Evolutionary conservation across 768 basidiomycete species (phyloP).

Genomic region (Rossbeevera mucosa): DNA sequence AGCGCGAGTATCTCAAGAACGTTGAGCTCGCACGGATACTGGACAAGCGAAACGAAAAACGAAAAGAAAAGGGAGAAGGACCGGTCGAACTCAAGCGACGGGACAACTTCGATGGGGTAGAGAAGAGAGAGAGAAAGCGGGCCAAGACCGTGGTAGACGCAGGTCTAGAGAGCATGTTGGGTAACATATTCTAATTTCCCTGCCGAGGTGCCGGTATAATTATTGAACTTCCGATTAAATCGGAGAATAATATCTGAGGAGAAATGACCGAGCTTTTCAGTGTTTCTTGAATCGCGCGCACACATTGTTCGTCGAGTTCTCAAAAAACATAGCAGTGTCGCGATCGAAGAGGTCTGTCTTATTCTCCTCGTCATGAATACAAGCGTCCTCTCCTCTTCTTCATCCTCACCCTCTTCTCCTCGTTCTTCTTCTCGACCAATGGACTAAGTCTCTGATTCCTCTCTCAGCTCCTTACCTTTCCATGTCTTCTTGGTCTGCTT

Average conservation of each 20-base stretch:
- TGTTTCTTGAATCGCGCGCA: constrained; percentile 59
- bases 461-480: constrained; percentile 39
- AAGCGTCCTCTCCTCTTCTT: constrained; percentile 61
- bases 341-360: constrained; percentile 86
- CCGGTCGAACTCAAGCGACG: constrained; percentile 29
- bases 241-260: constrained; percentile 18
- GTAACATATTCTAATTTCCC: constrained; percentile 54
- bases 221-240: constrained; percentile 18
- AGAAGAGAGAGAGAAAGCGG: constrained; percentile 12
- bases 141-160: constrained; percentile 4
- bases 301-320: constrained; percentile 40
- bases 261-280: constrained; percentile 10
- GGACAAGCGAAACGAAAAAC: constrained; percentile 72
- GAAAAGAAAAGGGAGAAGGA: constrained; percentile 53
- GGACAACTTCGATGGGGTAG: constrained; percentile 7
- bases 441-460: constrained; percentile 44
- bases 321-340: constrained; percentile 40
- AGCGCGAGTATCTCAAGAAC: constrained; percentile 88
- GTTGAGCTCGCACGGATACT: constrained; percentile 88
- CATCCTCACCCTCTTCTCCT: constrained; percentile 50
- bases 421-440: constrained; percentile 41
- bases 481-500: constrained; percentile 74
- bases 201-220: constrained; percentile 12
- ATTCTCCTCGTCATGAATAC: constrained; percentile 67
- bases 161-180: constrained; percentile 41